These are phyloP conservation scores for Entomophthora muscae DNA, from an alignment of 371 early-diverging fungal genomes.

Conservation along the genomic window DNA sequence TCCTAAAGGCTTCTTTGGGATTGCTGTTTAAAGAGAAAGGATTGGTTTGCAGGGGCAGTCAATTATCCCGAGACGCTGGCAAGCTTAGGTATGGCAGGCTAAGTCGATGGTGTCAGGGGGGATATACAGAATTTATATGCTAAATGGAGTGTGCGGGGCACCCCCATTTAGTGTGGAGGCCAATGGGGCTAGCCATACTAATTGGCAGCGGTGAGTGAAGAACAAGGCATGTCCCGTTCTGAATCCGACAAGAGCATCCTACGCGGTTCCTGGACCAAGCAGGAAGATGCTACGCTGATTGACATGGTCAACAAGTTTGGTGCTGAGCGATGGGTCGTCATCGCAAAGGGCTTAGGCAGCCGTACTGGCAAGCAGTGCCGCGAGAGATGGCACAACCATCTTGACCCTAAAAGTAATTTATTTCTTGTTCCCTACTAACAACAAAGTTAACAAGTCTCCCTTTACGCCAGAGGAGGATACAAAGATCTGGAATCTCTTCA, in stretches of 20 bases:
- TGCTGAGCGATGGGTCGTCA: conserved; percentile 17
- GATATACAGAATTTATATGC: too few relatives aligned
- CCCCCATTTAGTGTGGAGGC: too few relatives aligned
- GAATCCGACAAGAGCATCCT: background rate
- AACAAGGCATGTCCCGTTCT: too few relatives aligned
- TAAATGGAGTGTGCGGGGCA: too few relatives aligned
- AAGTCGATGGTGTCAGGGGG: too few relatives aligned
- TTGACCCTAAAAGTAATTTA: conserved; percentile 11
- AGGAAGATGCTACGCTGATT: conserved; percentile 16
- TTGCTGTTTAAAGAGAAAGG: too few relatives aligned
- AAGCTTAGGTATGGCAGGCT: too few relatives aligned
- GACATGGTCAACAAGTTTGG: conserved; percentile 15
- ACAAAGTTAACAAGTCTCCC: conserved; percentile 16
- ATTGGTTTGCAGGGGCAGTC: too few relatives aligned
- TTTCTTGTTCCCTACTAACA: background rate
- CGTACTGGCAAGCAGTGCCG: conserved; percentile 20
- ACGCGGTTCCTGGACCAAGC: background rate
- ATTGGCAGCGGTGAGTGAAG: too few relatives aligned
- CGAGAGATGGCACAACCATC: conserved; percentile 20
- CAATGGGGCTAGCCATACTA: too few relatives aligned
- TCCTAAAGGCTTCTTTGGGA: too few relatives aligned
- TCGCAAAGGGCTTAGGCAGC: conserved; percentile 16
- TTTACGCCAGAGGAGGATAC: conserved; percentile 18
- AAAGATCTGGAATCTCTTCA: conserved; percentile 15
- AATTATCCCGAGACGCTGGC: too few relatives aligned